Conservation (phyloP, 495 filamentous ascomycete species). For the Aspergillus baeticus region DNA sequence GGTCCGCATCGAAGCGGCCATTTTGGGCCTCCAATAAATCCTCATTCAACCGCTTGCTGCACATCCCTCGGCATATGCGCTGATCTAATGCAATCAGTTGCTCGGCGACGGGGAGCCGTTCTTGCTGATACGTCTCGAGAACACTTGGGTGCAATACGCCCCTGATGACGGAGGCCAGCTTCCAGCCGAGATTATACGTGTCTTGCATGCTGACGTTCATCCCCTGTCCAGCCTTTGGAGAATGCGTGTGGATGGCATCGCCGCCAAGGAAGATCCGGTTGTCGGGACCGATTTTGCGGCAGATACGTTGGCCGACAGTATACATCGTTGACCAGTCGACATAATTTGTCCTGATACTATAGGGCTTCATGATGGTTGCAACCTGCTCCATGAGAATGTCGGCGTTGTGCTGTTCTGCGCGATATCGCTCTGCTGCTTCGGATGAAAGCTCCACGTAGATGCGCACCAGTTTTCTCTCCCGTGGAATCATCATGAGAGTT, state of each 20-base stretch:
- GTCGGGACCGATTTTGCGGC: neutral
- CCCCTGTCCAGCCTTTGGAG: slow-evolving; percentile 49
- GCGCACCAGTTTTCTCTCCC: slow-evolving; percentile 11
- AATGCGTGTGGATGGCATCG: slow-evolving; percentile 53
- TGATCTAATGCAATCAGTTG: no score
- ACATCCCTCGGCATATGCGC: no score
- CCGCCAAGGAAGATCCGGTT: slow-evolving; percentile 45
- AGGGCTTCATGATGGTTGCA: slow-evolving; percentile 7
- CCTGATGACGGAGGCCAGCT: neutral
- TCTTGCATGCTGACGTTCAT: slow-evolving; percentile 51
- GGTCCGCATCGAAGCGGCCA: no score
- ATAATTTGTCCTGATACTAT: neutral
- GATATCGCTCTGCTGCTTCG: neutral
- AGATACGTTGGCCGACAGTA: no score
- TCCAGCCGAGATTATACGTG: neutral
- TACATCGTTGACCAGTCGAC: slow-evolving; percentile 9
- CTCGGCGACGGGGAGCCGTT: neutral
- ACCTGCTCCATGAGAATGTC: slow-evolving; percentile 1
- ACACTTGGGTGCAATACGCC: neutral
- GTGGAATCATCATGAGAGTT: slow-evolving; percentile 13
- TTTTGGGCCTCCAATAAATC: no score
- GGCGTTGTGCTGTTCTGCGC: neutral
- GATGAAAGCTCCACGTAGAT: slow-evolving; percentile 12
- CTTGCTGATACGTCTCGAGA: neutral
- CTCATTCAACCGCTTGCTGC: no score